Base-by-base conservation (phyloP, 1,139 yeast genomes). In the Saccharomyces hybrid region DNA sequence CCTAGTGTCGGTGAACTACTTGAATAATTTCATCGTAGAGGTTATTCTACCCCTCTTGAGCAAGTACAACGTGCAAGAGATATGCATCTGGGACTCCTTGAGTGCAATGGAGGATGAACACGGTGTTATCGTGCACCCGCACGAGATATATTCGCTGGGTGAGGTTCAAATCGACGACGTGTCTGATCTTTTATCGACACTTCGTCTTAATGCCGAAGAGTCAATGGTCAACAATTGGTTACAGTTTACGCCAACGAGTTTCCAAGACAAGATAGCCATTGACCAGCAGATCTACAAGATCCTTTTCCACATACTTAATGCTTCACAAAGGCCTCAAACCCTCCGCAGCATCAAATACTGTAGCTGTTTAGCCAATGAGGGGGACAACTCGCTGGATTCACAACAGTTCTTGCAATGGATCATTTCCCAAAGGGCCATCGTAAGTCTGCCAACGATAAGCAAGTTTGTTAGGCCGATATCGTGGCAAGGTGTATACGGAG, bases 401-500 rank as follows among this genome's bases (percentile, higher is more conserved):
- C 77, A 75, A 54, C 64, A 71, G 11, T 72, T 87, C 58, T 86
- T 88, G 75, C 44, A 38, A 38, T 38, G 44, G 44, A 38, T 38
- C 5, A 38, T 19, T 19, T 38, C 44, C 19, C 44, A 38, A 38
- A 38, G 5, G 24, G 12, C 9, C 19, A 11, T 38, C 24, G 46
- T 68, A 67, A 32, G 66, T 66, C 34, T 69, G 52, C 34, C n/a
- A 19, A 55, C 11, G 26, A 47, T 48, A 27, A 42, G n/a, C 11
- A 21, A 42, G 21, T 80, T 84, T 79, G 63, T 66, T 2, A 72
- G 75, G 32, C 97, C 98, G 0, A 73, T 77, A 12, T 88, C 96
- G 47, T 91, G 98, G 98, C 70, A 71, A 11, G 90, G 96, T 3
- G 86, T 86, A 0, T 91, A 91, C 65, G 98, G 98, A 1, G 83